phyloP scores from a whole-genome alignment of 345 rosid species.

The Orychophragmus violaceus region DNA sequence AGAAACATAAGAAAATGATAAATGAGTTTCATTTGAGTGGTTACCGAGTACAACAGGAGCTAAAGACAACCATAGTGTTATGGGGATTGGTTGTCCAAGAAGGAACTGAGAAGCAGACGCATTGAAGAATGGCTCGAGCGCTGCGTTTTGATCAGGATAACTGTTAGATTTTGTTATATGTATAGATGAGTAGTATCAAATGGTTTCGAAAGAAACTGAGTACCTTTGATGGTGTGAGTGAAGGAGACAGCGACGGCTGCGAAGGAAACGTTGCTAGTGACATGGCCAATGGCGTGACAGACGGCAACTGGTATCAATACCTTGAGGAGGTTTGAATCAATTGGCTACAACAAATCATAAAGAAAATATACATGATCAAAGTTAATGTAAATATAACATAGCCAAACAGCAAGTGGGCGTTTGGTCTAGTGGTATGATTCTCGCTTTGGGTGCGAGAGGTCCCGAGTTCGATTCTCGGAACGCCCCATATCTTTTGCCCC shows the following conservation, averaged over 20 bases:
- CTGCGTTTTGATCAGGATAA: constrained; percentile 36
- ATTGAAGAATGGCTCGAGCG: constrained; percentile 97
- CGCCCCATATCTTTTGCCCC: constrained; percentile 39
- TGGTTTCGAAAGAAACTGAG: neutral
- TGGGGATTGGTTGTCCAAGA: constrained; percentile 78
- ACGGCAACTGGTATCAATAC: constrained; percentile 86
- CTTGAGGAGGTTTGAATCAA: constrained; percentile 66
- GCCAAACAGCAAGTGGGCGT: constrained; percentile 22
- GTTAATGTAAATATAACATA: accelerated
- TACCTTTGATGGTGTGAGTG: constrained; percentile 93
- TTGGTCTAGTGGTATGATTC: constrained; percentile 91
- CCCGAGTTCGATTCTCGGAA: constrained; percentile 75
- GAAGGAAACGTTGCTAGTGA: constrained; percentile 86
- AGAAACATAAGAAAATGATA: neutral
- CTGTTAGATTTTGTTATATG: neutral
- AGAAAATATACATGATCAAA: neutral
- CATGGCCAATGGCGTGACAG: constrained; percentile 93
- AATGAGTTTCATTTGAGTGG: neutral
- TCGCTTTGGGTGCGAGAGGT: constrained; percentile 93
- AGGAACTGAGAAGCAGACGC: constrained; percentile 93
- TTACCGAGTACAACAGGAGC: constrained; percentile 89
- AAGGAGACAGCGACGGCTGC: constrained; percentile 99
- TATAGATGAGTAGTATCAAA: neutral
- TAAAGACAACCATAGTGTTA: constrained; percentile 82
- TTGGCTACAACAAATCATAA: constrained; percentile 54